Evolutionary conservation across 805 yeast species (phyloP), one percentile per base, ranked within the genome.

Genomic region (Candida sanyiensis): DNA sequence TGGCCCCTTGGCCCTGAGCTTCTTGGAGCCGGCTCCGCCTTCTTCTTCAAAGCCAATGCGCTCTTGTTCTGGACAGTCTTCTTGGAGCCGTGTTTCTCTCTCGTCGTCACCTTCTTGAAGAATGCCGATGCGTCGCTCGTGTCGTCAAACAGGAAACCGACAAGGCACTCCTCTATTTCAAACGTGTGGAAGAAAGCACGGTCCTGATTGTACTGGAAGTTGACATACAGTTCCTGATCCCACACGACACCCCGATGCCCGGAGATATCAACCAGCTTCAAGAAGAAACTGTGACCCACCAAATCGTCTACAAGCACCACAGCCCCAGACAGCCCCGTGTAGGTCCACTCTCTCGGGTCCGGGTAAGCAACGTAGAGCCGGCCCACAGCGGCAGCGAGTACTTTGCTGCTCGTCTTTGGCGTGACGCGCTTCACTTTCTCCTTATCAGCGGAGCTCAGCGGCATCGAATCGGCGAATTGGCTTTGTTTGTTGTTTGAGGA

Each of bases 191-290:
- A 93, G 62, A 86, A 93, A 28, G 95, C 79, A 23, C 98, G 74
- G 60, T 93, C 98, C 61, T 93, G 97, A 55, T 84, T 76, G 62
- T 93, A 93, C 50, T 81, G 80, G 59, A 93, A 88, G 52, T 85
- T 82, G 10, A 86, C 80, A 53, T 85, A 90, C 35, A 93, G 62
- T 61, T 93, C 98, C 61, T 93, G 98, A 60, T 93, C 98, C 98
- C 98, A 93, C 0, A 93, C 48, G 0, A 93, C 95, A 25, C 97
- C 97, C 29, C 83, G 67, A 45, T 77, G 73, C 6, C 94, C 95
- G 27, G 68, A 55, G 23, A 90, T 77, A 54, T 93, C 98, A 6
- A 93, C 94, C 38, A 93, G 58, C 58, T 93, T 93, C 33, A 93
- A 69, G 59, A 88, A 93, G 54, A 85, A 88, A 0, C 96, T 87